These are phyloP conservation scores for Lichtheimia corymbifera DNA, from an alignment of 371 early-diverging fungal species.

Conservation along the genomic window DNA sequence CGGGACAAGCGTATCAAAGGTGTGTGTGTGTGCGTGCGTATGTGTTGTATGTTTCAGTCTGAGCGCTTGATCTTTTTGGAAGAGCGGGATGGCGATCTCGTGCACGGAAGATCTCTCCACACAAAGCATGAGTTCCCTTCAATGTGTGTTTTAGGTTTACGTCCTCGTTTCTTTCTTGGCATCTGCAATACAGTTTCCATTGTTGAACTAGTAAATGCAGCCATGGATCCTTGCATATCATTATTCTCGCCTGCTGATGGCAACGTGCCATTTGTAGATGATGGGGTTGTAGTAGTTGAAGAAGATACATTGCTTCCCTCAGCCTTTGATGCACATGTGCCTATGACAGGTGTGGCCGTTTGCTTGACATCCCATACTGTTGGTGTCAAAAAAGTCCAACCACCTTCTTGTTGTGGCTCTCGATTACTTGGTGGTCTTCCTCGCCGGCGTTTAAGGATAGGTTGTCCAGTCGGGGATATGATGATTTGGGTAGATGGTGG, in stretches of 20 bases:
- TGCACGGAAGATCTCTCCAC: constrained; percentile 28
- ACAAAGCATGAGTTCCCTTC: constrained; percentile 55
- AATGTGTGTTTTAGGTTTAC: constrained; percentile 52
- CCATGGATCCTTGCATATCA: constrained; percentile 29
- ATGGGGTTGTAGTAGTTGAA: too few relatives aligned
- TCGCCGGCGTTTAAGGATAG: constrained; percentile 45
- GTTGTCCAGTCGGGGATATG: constrained; percentile 31
- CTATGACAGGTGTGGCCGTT: not conserved
- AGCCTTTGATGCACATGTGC: constrained; percentile 1
- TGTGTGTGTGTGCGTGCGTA: not conserved
- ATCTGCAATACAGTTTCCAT: constrained; percentile 42
- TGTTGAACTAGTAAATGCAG: constrained; percentile 42
- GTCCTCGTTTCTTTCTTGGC: constrained; percentile 48
- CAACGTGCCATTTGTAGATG: not conserved
- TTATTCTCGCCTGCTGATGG: constrained; percentile 5
- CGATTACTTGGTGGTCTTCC: constrained; percentile 42
- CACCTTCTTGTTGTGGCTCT: constrained; percentile 27
- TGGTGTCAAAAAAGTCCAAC: constrained; percentile 50
- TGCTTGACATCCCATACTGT: constrained; percentile 47
- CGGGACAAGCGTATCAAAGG: not conserved
- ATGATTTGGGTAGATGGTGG: constrained; percentile 33
- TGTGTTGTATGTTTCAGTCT: not conserved
- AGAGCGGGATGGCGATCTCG: constrained; percentile 3
- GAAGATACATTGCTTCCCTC: not conserved
- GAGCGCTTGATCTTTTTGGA: constrained; percentile 4